Percentiles rank a stretch among this genome's conserved stretches.
phyloP scores from a whole-genome alignment of 768 basidiomycete species.

The Fomitopsis pulvina region DNA sequence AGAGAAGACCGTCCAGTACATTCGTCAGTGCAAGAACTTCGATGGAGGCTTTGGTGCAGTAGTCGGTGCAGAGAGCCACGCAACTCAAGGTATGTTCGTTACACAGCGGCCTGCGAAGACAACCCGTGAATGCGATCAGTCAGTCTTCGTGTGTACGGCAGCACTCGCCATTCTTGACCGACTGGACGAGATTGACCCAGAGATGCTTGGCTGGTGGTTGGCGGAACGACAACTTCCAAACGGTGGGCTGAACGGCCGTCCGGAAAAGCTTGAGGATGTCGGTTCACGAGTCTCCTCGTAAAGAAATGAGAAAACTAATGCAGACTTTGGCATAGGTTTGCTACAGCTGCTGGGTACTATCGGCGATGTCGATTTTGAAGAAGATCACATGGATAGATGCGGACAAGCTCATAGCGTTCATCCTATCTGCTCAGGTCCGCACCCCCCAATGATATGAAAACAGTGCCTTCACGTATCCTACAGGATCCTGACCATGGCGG shows the following conservation, averaged over 20 bases:
- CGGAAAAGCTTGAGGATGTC: conserved; percentile 96
- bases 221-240: conserved; percentile 88
- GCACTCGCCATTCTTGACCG: conserved; percentile 83
- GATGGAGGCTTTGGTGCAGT: conserved; percentile 90
- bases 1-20: conserved; percentile 64
- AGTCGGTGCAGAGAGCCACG: conserved; percentile 89
- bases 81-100: conserved; percentile 63
- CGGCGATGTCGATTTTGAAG: conserved; percentile 76
- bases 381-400: conserved; percentile 85
- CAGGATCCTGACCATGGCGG: conserved; percentile 90
- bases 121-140: background rate
- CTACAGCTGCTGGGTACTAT: conserved; percentile 96
- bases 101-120: background rate
- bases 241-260: conserved; percentile 95
- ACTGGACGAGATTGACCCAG: conserved; percentile 69
- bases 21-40: conserved; percentile 80
- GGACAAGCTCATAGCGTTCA: conserved; percentile 71
- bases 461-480: background rate
- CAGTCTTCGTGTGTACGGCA: conserved; percentile 88
- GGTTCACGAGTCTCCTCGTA: conserved; percentile 20
- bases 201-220: conserved; percentile 90
- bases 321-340: conserved; percentile 78
- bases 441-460: no score
- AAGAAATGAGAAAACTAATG: background rate
- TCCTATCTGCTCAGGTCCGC: conserved; percentile 78